phyloP scores from a whole-genome alignment of 768 basidiomycete species.

The Russula sp. region DNA sequence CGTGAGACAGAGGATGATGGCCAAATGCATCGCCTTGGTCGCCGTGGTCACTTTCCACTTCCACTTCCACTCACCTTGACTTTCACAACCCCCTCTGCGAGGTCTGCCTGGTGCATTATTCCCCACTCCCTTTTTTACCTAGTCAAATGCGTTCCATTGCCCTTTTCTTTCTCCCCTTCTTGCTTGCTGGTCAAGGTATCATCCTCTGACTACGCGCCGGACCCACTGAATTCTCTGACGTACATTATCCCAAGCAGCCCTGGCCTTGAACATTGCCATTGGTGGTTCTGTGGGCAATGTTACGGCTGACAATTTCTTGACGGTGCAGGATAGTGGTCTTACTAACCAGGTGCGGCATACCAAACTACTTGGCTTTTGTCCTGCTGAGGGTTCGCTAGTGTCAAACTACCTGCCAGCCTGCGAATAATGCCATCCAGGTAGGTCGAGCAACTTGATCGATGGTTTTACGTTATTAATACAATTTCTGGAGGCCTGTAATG shows the following conservation, averaged over 20 bases:
- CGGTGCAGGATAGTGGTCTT: constrained; percentile 30
- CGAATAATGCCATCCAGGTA: constrained; percentile 25
- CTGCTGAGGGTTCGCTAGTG: constrained; percentile 29
- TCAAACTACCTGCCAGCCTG: constrained; percentile 26
- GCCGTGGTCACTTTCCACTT: not conserved
- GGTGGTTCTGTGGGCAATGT: constrained; percentile 33
- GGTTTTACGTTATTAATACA: not conserved
- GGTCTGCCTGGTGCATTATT: constrained; percentile 21
- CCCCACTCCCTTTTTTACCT: constrained; percentile 3
- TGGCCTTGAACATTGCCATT: constrained; percentile 45
- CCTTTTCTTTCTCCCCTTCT: constrained; percentile 31
- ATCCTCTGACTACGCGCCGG: not conserved
- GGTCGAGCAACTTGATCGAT: not conserved
- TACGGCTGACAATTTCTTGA: constrained; percentile 39
- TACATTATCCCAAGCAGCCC: constrained; percentile 24
- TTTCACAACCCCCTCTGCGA: constrained; percentile 17
- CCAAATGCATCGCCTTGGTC: not conserved
- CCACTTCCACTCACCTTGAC: not conserved
- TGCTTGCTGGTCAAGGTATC: constrained; percentile 55
- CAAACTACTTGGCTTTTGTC: not conserved
- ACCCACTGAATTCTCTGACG: not conserved
- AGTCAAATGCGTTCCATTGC: constrained; percentile 25
- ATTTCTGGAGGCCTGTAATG: constrained; percentile 35
- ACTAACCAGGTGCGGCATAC: constrained; percentile 25
- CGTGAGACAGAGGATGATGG: not conserved